Base-by-base conservation (phyloP, 2,329 filamentous ascomycete species). In the Nemania abortiva region DNA sequence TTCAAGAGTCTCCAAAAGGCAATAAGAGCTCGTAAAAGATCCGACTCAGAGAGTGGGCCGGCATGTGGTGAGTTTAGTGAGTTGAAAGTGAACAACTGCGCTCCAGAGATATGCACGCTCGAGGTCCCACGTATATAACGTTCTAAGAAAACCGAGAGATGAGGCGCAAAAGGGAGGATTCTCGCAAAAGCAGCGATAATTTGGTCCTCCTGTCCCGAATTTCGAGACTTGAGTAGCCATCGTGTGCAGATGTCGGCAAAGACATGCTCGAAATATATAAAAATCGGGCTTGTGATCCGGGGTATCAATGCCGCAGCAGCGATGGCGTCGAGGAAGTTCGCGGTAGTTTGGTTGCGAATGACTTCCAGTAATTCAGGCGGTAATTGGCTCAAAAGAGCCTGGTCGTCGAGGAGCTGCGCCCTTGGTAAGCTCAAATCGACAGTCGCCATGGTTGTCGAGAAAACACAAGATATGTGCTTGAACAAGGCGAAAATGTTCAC, bases 231-330 rank as follows among this genome's bases (percentile, higher is more conserved):
- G 76, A 85, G 84, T 53, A 92, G 84, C 94, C 94, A 97, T 83
- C 92, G 86, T 70, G 94, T 92, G 80, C 92, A 93, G 58, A 97
- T 85, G 80, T 98, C 95, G 74, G 93, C 89, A 76, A 96, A 93
- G 49, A 95, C 82, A 70, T 87, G 84, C 78, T 92, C 90, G 80
- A 95, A 94, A 76, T 92, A 87, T 72, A 88, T 84, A 77, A 96
- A 94, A 77, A 97, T 84, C 65, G 84, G 84, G 77, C 93, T 89
- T 75, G 93, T 95, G 79, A 89, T 87, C 81, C 85, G 83, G 74
- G 92, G 86, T 75, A 89, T 85, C 77, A 97, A 87, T 66, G 93
- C 89, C 68, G 90, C 88, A 75, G 86, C 83, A 74, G 92, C 88
- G 76, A 97, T 84, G 74, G 88, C 88, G 79, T 93, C 88, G 49